Evolutionary conservation across 257 asterid genomes (phyloP).

Genomic region (Buddleja alternifolia): DNA sequence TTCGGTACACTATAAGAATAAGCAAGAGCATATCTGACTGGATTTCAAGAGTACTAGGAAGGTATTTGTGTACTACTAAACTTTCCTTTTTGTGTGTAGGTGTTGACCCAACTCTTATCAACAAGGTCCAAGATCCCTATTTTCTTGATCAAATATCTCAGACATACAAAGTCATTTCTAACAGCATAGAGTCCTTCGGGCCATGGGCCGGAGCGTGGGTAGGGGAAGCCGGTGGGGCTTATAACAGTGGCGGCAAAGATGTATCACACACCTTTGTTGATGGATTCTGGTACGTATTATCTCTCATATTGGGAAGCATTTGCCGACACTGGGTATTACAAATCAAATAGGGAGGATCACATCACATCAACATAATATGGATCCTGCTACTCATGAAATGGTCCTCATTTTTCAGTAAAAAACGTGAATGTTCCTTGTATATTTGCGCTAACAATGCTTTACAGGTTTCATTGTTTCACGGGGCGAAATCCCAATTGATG

Average conservation of each 20-base stretch:
- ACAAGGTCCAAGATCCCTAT: slow-evolving; percentile 69
- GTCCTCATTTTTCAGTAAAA: too few relatives aligned
- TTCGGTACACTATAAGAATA: too few relatives aligned
- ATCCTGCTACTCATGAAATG: too few relatives aligned
- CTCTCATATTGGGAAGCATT: too few relatives aligned
- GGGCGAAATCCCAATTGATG: too few relatives aligned
- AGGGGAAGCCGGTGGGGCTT: slow-evolving; percentile 94
- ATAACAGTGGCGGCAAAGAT: slow-evolving; percentile 78
- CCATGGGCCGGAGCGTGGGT: slow-evolving; percentile 85
- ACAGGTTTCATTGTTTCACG: too few relatives aligned
- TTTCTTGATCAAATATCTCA: slow-evolving; percentile 53
- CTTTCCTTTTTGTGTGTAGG: slow-evolving; percentile 40
- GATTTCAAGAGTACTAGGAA: not conserved
- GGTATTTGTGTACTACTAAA: not conserved
- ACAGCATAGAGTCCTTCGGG: slow-evolving; percentile 40
- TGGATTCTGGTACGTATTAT: slow-evolving; percentile 73
- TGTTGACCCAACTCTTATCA: slow-evolving; percentile 51
- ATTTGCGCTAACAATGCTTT: not conserved
- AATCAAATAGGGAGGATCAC: too few relatives aligned
- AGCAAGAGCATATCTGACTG: not conserved
- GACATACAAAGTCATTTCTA: slow-evolving; percentile 47
- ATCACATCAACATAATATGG: too few relatives aligned
- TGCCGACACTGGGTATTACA: too few relatives aligned
- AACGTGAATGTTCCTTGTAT: too few relatives aligned
- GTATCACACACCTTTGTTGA: slow-evolving; percentile 71